Conservation (phyloP, 2,329 filamentous ascomycete genomes). For the Nemania diffusa region DNA sequence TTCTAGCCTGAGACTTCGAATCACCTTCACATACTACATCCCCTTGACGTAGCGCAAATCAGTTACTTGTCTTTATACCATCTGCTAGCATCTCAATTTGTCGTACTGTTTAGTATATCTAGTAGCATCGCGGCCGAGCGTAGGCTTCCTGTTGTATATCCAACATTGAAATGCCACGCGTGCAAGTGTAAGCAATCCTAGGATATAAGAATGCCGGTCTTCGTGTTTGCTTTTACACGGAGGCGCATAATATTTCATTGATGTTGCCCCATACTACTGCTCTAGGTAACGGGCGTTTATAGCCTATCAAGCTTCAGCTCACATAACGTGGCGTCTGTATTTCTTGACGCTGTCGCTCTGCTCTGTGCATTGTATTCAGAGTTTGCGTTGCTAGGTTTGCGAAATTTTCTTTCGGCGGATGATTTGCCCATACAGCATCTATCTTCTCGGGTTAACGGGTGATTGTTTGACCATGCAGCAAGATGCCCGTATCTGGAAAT, state of each 20-base stretch:
- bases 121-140: background rate
- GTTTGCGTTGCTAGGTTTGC: background rate
- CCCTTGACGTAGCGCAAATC: background rate
- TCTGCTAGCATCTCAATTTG: background rate
- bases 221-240: background rate
- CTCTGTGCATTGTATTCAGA: background rate
- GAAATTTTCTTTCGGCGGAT: background rate
- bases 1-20: background rate
- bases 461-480: background rate
- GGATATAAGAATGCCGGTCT: background rate
- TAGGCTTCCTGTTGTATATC: background rate
- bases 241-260: constrained; percentile 6
- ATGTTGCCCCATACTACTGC: background rate
- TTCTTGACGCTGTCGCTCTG: background rate
- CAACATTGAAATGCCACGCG: background rate
- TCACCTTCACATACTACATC: background rate
- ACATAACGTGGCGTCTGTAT: background rate
- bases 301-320: background rate
- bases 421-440: background rate
- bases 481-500: background rate
- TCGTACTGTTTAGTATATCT: background rate
- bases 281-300: background rate
- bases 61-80: background rate
- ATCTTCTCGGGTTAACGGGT: background rate
- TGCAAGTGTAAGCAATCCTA: background rate